Conservation (phyloP, 805 yeast species). For the Candida schatavii region DNA sequence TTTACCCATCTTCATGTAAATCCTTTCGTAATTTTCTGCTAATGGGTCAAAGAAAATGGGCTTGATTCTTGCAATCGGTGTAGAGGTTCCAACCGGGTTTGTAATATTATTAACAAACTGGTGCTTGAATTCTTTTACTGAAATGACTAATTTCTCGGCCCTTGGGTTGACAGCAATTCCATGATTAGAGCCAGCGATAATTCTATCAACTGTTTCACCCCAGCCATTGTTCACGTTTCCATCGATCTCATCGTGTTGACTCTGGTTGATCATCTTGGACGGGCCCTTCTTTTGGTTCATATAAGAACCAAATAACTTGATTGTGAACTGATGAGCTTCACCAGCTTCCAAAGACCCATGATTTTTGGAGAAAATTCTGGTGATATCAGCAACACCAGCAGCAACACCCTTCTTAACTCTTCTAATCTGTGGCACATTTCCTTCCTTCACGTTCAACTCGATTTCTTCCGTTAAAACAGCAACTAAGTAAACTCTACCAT, state of each 20-base stretch:
- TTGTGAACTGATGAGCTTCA: slow-evolving; percentile 65
- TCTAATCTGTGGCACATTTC: slow-evolving; percentile 28
- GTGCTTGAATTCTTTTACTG: slow-evolving; percentile 71
- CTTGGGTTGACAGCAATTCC: slow-evolving; percentile 83
- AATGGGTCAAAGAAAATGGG: slow-evolving; percentile 64
- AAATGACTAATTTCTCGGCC: slow-evolving; percentile 65
- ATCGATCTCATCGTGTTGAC: slow-evolving; percentile 12
- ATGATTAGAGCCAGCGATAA: slow-evolving; percentile 67
- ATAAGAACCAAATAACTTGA: slow-evolving; percentile 71
- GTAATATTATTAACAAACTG: slow-evolving; percentile 24
- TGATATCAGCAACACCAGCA: slow-evolving; percentile 83
- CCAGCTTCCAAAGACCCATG: slow-evolving; percentile 60
- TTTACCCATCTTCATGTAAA: slow-evolving; percentile 59
- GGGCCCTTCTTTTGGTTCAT: slow-evolving; percentile 40
- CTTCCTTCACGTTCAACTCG: slow-evolving; percentile 36
- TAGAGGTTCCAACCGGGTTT: slow-evolving; percentile 31
- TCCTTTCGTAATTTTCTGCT: slow-evolving; percentile 56
- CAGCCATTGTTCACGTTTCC: slow-evolving; percentile 60
- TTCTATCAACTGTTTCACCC: slow-evolving; percentile 83
- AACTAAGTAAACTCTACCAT: slow-evolving; percentile 68
- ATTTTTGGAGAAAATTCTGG: slow-evolving; percentile 68
- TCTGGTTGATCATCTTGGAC: slow-evolving; percentile 16
- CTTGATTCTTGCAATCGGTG: slow-evolving; percentile 62
- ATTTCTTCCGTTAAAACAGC: slow-evolving; percentile 73
- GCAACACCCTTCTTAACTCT: slow-evolving; percentile 75